Evolutionary conservation across 441 rosid species (phyloP).

Genomic region (Pelargonium myrrhifolium): DNA sequence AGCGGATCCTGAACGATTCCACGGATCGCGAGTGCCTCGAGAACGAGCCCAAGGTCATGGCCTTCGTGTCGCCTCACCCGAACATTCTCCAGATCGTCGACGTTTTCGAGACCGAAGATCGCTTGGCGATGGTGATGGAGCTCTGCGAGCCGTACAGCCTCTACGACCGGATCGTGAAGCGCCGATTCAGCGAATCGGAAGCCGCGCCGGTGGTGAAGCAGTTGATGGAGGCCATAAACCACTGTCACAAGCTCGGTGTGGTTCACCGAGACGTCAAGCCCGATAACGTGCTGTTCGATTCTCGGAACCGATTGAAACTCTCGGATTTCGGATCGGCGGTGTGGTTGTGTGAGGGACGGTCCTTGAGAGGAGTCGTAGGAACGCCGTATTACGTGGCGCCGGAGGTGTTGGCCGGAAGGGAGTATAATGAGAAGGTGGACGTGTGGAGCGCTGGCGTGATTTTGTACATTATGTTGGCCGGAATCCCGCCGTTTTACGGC

Average conservation of each 20-base stretch:
- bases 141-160: constrained; percentile 52
- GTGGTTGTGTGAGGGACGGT: constrained; percentile 37
- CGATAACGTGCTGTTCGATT: constrained; percentile 46
- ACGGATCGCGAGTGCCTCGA: constrained; percentile 65
- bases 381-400: constrained; percentile 69
- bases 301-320: constrained; percentile 27
- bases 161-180: constrained; percentile 39
- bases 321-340: constrained; percentile 62
- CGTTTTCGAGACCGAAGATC: constrained; percentile 47
- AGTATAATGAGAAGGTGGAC: constrained; percentile 54
- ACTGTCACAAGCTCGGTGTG: constrained; percentile 44
- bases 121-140: constrained; percentile 54
- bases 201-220: constrained; percentile 33
- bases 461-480: constrained; percentile 49
- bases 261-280: constrained; percentile 62
- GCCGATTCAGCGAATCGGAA: constrained; percentile 26
- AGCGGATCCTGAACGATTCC: constrained; percentile 46
- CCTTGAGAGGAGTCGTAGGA: constrained; percentile 44
- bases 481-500: constrained; percentile 58
- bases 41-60: constrained; percentile 68
- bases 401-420: constrained; percentile 56
- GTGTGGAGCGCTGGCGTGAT: constrained; percentile 64
- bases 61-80: constrained; percentile 55
- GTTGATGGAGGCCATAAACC: constrained; percentile 41
- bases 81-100: constrained; percentile 61